Conservation (phyloP, 192 early-diverging fungal species). For the Linnemannia schmuckeri region DNA sequence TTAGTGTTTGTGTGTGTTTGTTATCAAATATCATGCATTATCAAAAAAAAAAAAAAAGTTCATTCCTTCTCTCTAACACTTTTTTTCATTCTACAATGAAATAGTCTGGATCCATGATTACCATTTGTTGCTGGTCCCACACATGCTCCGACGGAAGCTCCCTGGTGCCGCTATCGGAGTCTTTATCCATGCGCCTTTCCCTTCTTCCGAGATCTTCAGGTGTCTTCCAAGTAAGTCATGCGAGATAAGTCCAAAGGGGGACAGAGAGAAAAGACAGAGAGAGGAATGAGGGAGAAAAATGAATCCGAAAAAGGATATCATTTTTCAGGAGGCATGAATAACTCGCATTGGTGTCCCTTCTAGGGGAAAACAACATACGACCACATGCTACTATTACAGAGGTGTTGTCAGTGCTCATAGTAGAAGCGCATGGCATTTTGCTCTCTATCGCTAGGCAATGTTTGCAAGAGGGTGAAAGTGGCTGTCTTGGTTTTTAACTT, state of each 20-base stretch:
- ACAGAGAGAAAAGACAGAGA: background rate
- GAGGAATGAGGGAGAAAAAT: background rate
- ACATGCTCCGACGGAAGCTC: conserved; percentile 83
- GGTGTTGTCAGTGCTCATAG: background rate
- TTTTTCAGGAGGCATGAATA: background rate
- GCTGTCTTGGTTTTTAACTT: too few relatives aligned
- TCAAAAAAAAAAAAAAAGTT: background rate
- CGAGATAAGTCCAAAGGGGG: background rate
- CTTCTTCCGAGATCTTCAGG: conserved; percentile 95
- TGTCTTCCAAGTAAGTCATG: conserved; percentile 79
- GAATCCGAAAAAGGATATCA: background rate
- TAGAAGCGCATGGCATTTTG: too few relatives aligned
- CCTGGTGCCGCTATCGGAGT: conserved; percentile 91
- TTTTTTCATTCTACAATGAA: conserved; percentile 71
- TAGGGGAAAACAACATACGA: background rate
- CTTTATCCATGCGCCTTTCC: conserved; percentile 97
- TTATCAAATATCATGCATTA: background rate
- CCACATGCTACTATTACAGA: background rate
- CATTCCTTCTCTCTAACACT: background rate
- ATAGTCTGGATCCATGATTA: conserved; percentile 99
- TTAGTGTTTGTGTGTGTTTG: background rate
- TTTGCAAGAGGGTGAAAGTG: too few relatives aligned
- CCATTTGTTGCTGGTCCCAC: conserved; percentile 92
- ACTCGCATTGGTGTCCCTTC: background rate
- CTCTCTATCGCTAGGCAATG: too few relatives aligned